Evolutionary conservation across 2,329 filamentous ascomycete species (phyloP).

Genomic region (Pyricularia sp.): DNA sequence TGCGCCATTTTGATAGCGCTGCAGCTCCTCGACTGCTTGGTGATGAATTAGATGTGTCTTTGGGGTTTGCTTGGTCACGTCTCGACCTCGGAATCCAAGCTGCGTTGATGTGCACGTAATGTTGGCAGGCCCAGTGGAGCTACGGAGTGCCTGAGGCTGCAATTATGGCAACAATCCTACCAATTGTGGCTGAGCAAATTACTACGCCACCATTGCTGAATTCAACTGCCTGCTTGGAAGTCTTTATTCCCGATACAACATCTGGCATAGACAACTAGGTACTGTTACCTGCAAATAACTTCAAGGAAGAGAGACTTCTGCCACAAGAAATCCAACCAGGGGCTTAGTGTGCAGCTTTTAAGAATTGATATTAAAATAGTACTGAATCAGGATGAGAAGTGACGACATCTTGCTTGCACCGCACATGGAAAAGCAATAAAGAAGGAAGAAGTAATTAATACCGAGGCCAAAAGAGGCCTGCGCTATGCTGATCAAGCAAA

Average conservation of each 20-base stretch:
- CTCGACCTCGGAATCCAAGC: neutral
- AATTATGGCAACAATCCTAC: neutral
- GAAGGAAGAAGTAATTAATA: too few species aligned
- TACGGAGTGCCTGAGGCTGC: neutral
- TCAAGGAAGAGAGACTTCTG: too few species aligned
- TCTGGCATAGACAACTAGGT: neutral
- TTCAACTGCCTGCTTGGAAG: neutral
- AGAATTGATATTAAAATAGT: too few species aligned
- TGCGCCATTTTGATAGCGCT: slow-evolving; percentile 45
- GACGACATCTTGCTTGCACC: too few species aligned
- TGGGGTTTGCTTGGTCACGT: neutral
- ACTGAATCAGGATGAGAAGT: too few species aligned
- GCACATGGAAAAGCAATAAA: too few species aligned
- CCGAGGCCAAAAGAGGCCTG: too few species aligned
- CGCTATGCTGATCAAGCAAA: too few species aligned
- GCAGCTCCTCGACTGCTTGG: slow-evolving; percentile 9
- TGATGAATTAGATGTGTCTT: neutral
- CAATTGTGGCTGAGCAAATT: neutral
- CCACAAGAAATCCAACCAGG: too few species aligned
- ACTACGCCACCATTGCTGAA: neutral
- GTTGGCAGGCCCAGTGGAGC: neutral
- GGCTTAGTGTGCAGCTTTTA: too few species aligned
- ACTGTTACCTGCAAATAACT: too few species aligned
- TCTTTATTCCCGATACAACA: neutral
- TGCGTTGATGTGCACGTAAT: slow-evolving; percentile 1